Conservation (phyloP, 352 stramenopile species). For the Globisporangium cystogenes region DNA sequence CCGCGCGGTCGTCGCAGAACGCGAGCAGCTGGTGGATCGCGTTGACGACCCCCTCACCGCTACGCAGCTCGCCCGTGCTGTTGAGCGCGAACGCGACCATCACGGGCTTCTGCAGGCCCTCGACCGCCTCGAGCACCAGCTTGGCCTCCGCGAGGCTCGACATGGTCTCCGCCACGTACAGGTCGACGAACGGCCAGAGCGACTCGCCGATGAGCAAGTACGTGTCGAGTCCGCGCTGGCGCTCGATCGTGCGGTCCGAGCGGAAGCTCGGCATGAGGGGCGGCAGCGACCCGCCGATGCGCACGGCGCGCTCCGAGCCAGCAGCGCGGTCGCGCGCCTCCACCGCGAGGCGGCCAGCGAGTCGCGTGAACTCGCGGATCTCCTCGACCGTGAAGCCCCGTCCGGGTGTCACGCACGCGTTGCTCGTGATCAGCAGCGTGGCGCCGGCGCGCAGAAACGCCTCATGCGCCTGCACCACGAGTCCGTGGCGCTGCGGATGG, state of each 20-base stretch:
- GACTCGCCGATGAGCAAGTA: conserved; percentile 38
- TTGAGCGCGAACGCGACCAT: conserved; percentile 87
- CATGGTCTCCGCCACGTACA: too few relatives aligned
- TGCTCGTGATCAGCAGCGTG: too few relatives aligned
- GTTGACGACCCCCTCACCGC: conserved; percentile 60
- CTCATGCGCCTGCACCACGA: too few relatives aligned
- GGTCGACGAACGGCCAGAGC: too few relatives aligned
- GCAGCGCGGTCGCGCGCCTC: too few relatives aligned
- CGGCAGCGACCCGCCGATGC: conserved; percentile 59
- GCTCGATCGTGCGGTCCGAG: conserved; percentile 79
- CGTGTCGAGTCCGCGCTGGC: conserved; percentile 52
- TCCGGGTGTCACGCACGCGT: too few relatives aligned
- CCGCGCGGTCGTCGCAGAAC: background rate
- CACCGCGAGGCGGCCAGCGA: too few relatives aligned
- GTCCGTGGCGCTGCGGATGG: too few relatives aligned
- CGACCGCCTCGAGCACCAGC: conserved; percentile 76
- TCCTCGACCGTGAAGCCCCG: too few relatives aligned
- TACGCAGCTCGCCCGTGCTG: conserved; percentile 65
- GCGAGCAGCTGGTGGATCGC: conserved; percentile 31
- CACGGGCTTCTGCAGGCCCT: conserved; percentile 53
- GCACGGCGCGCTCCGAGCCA: too few relatives aligned
- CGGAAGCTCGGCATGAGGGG: conserved; percentile 89
- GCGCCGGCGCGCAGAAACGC: too few relatives aligned
- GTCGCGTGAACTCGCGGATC: too few relatives aligned
- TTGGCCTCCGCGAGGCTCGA: conserved; percentile 59